Evolutionary conservation across 306 rosid genomes (phyloP).

Genomic region (Glycine soja): DNA sequence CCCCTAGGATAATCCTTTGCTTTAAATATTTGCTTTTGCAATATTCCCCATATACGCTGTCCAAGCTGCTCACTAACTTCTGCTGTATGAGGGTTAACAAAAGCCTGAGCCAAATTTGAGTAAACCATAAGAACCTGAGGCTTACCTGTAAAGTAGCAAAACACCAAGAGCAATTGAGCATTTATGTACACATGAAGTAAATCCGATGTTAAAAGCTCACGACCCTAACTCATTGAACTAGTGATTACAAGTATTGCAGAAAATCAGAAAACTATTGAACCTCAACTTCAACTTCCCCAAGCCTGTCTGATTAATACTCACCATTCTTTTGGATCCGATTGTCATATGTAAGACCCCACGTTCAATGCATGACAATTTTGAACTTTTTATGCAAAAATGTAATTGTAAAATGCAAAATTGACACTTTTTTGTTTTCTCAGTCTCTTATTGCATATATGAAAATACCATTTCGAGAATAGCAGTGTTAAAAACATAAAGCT

Average conservation of each 20-base stretch:
- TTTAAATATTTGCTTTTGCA: constrained; percentile 81
- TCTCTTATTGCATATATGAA: background rate
- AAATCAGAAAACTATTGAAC: too few relatives aligned
- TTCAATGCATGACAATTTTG: too few relatives aligned
- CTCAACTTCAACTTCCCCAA: too few relatives aligned
- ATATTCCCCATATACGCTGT: constrained; percentile 93
- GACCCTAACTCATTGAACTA: background rate
- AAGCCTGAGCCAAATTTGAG: constrained; percentile 75
- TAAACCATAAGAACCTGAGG: constrained; percentile 81
- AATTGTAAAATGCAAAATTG: background rate
- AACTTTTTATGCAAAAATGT: too few relatives aligned
- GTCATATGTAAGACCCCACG: too few relatives aligned
- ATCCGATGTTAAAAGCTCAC: constrained; percentile 1
- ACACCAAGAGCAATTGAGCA: constrained; percentile 10
- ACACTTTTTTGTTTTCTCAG: background rate
- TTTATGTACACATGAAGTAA: background rate
- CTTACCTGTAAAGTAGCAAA: constrained; percentile 63
- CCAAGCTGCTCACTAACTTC: constrained; percentile 92
- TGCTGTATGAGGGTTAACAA: constrained; percentile 77
- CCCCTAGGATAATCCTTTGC: constrained; percentile 85
- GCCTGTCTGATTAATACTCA: too few relatives aligned
- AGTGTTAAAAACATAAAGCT: constrained; percentile 18
- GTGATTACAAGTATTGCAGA: constrained; percentile 12
- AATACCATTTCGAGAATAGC: background rate
- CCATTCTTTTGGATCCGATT: too few relatives aligned